Conservation (phyloP, 176 grass and related monocot genomes). For the Alloteropsis semialata region DNA sequence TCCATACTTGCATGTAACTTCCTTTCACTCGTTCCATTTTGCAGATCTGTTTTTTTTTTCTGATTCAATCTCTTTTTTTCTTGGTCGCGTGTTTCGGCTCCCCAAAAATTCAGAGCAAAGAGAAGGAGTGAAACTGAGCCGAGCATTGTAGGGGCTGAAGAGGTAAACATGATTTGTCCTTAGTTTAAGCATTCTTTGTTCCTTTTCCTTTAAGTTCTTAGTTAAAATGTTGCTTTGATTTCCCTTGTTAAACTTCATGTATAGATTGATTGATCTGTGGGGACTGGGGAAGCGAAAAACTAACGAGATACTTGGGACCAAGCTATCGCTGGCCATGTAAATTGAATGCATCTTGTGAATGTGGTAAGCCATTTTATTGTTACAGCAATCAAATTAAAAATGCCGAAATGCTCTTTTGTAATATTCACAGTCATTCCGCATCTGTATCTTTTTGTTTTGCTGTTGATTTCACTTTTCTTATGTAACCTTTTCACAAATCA, state of each 20-base stretch:
- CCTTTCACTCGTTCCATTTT: conserved; percentile 1
- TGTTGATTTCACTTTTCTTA: neutral
- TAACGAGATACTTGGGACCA: neutral
- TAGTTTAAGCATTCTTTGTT: neutral
- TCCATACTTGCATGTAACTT: conserved; percentile 8
- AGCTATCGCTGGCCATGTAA: neutral
- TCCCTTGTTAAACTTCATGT: neutral
- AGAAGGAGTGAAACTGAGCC: neutral
- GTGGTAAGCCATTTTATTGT: conserved; percentile 20
- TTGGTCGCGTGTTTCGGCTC: neutral
- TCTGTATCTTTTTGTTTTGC: neutral
- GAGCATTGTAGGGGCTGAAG: neutral
- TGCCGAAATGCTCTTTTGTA: neutral
- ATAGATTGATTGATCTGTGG: neutral
- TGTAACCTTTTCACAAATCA: neutral
- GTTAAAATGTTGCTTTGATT: neutral
- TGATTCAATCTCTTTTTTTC: neutral
- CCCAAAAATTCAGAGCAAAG: neutral
- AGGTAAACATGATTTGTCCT: conserved; percentile 17
- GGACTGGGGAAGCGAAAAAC: neutral
- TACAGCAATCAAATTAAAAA: neutral
- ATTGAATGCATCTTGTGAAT: conserved; percentile 5
- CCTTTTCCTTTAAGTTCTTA: neutral
- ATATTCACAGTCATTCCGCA: neutral
- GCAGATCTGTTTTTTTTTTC: neutral